Evolutionary conservation across 768 basidiomycete species (phyloP).

Genomic region (Mrakia blollopis): DNA sequence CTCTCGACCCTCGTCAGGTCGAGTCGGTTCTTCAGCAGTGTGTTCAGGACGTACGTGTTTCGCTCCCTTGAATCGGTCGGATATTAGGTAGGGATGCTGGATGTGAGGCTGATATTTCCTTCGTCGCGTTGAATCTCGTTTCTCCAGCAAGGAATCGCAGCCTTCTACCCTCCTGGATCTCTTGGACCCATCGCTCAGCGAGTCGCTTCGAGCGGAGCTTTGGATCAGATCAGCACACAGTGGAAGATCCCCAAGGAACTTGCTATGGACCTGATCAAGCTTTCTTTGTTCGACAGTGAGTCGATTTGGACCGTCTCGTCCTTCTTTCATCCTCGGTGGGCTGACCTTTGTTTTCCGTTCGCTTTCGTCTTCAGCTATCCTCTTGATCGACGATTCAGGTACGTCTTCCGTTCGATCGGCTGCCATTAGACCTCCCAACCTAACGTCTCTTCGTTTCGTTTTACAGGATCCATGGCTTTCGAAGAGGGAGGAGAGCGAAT

Average conservation of each 20-base stretch:
- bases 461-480: constrained; percentile 41
- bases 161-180: constrained; percentile 48
- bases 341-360: not conserved
- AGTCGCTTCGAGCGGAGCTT: constrained; percentile 44
- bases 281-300: constrained; percentile 45
- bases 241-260: constrained; percentile 45
- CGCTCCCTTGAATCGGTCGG: too few relatives aligned
- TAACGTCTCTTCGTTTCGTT: not conserved
- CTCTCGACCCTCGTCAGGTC: constrained; percentile 20
- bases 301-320: too few relatives aligned
- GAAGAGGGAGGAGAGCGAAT: constrained; percentile 46
- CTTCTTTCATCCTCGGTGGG: not conserved
- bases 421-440: not conserved
- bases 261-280: constrained; percentile 47
- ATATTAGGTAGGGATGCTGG: not conserved
- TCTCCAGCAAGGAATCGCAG: constrained; percentile 44
- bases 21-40: constrained; percentile 23
- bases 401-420: not conserved
- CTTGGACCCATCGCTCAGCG: constrained; percentile 46
- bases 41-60: constrained; percentile 26
- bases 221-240: constrained; percentile 44
- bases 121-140: not conserved
- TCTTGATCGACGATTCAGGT: not conserved
- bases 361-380: not conserved
- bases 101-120: not conserved